These are phyloP conservation scores for Dovyalis caffra DNA, from an alignment of 345 rosid species.

Conservation along the genomic window DNA sequence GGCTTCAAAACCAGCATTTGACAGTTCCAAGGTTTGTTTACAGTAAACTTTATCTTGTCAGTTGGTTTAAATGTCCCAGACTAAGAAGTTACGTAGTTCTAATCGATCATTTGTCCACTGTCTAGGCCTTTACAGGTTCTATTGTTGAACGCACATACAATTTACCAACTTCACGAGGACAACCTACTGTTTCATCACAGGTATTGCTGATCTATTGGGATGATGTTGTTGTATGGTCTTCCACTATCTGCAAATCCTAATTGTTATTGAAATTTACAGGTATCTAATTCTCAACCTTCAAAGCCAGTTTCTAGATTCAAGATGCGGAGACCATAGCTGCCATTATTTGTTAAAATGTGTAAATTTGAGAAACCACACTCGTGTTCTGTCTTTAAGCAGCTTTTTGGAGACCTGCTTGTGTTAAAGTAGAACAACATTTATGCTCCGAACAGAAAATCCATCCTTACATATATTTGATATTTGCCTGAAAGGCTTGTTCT, in stretches of 20 bases:
- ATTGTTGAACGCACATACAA: slow-evolving; percentile 56
- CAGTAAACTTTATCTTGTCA: neutral
- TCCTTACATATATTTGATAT: too few relatives aligned
- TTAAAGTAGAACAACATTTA: neutral
- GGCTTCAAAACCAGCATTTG: slow-evolving; percentile 2
- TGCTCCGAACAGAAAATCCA: neutral
- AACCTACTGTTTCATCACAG: slow-evolving; percentile 39
- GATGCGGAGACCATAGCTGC: slow-evolving; percentile 60
- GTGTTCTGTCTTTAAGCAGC: neutral
- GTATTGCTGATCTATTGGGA: slow-evolving; percentile 25
- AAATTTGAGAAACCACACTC: neutral
- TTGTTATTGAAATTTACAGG: slow-evolving; percentile 35
- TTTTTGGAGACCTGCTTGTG: neutral
- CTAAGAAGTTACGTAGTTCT: neutral
- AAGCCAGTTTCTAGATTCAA: slow-evolving; percentile 83
- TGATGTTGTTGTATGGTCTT: neutral
- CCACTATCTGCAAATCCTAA: slow-evolving; percentile 1
- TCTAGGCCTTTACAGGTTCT: slow-evolving; percentile 78
- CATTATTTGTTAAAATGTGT: neutral
- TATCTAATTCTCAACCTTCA: slow-evolving; percentile 49
- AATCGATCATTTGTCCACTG: neutral
- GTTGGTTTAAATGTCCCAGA: neutral
- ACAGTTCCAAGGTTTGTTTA: slow-evolving; percentile 1
- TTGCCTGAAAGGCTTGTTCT: neutral
- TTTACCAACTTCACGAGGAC: slow-evolving; percentile 27